Percentiles rank a stretch among this genome's conserved stretches.
Conservation (phyloP, 345 rosid genomes). For the Streptanthus diversifolius region DNA sequence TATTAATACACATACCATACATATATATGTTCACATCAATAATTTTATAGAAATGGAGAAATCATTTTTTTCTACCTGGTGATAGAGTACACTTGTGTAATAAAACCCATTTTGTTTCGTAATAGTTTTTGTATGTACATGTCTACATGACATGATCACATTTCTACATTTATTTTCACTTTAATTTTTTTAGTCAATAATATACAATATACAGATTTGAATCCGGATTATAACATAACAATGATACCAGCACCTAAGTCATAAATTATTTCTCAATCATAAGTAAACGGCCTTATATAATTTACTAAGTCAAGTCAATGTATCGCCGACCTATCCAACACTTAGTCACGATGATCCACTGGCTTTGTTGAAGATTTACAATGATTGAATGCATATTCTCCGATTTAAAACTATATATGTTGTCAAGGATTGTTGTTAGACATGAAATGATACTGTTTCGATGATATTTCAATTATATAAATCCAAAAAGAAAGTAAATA, state of each 20-base stretch:
- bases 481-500: not conserved
- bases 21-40: not conserved
- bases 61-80: not conserved
- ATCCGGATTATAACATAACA: not conserved
- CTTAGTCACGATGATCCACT: conserved; percentile 15
- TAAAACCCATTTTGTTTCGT: not conserved
- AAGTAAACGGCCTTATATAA: conserved; percentile 18
- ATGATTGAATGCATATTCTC: conserved; percentile 17
- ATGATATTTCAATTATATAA: not conserved
- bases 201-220: not conserved
- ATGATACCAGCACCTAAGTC: not conserved
- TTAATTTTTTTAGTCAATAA: not conserved
- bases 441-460: conserved; percentile 30
- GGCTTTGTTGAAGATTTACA: not conserved
- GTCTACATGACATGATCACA: not conserved
- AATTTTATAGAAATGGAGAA: not conserved
- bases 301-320: conserved; percentile 24
- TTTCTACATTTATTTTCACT: not conserved
- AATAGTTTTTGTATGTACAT: not conserved
- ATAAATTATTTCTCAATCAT: not conserved
- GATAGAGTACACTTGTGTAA: not conserved
- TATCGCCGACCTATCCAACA: conserved; percentile 17
- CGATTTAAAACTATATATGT: not conserved
- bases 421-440: not conserved
- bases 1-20: not conserved